Conservation (phyloP, 495 filamentous ascomycete species). For the Cercophora newfieldiana region DNA sequence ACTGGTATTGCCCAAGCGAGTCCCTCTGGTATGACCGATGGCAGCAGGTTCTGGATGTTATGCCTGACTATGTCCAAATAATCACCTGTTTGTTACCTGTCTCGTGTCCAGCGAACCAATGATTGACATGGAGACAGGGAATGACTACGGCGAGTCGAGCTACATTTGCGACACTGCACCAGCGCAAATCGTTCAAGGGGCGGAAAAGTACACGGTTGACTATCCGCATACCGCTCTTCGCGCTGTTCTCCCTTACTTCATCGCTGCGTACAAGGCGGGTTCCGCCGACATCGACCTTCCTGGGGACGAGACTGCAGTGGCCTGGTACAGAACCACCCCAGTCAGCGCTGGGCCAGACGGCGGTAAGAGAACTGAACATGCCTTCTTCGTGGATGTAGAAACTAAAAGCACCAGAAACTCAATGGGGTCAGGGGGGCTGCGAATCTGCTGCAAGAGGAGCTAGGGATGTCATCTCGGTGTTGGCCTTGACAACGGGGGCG, state of each 20-base stretch:
- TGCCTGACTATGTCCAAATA: constrained; percentile 66
- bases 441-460: constrained; percentile 41
- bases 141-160: constrained; percentile 76
- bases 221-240: constrained; percentile 43
- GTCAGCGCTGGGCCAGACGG: constrained; percentile 33
- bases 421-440: constrained; percentile 48
- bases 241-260: constrained; percentile 62
- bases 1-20: constrained; percentile 73
- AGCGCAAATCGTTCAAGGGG: constrained; percentile 51
- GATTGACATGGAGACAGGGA: constrained; percentile 55
- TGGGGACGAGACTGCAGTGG: constrained; percentile 51
- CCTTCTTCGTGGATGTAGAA: too few relatives aligned
- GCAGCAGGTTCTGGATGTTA: constrained; percentile 63
- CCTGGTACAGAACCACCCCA: constrained; percentile 64
- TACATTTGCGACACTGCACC: constrained; percentile 64
- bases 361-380: constrained; percentile 38
- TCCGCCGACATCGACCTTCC: constrained; percentile 43
- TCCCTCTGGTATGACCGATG: constrained; percentile 74
- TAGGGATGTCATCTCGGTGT: constrained; percentile 49
- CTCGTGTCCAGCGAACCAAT: background rate
- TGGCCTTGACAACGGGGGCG: constrained; percentile 39
- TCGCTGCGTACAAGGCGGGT: constrained; percentile 61
- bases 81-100: constrained; percentile 35
- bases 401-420: constrained; percentile 32
- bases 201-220: constrained; percentile 49